These are phyloP conservation scores for Xerocomus alliaceus DNA, from an alignment of 1,284 basidiomycete genomes.

Conservation along the genomic window DNA sequence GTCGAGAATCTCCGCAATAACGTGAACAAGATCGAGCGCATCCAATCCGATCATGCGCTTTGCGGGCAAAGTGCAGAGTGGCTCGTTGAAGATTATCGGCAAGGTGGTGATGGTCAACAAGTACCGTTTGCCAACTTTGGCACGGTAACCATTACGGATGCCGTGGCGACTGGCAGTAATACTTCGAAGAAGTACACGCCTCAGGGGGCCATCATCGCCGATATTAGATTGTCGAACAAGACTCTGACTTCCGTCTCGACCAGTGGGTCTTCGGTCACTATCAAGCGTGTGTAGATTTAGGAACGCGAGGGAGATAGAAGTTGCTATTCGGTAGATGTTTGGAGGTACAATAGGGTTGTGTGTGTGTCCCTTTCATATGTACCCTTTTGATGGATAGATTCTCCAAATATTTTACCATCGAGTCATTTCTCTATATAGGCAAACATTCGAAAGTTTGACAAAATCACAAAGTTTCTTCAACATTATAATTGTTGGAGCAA, in stretches of 20 bases:
- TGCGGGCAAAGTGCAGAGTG: conserved; percentile 23
- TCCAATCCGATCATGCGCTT: conserved; percentile 3
- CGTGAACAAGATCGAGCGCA: not conserved
- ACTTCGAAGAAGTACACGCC: not conserved
- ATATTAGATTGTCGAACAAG: conserved; percentile 3
- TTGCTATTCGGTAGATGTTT: too few species aligned
- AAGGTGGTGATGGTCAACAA: too few species aligned
- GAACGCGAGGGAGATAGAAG: too few species aligned
- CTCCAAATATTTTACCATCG: too few species aligned
- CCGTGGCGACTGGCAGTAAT: not conserved
- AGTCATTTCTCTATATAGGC: too few species aligned
- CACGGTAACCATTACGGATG: conserved; percentile 11
- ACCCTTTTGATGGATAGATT: too few species aligned
- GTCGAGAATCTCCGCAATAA: conserved; percentile 21
- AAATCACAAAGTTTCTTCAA: too few species aligned
- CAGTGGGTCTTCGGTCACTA: not conserved
- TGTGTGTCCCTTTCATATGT: too few species aligned
- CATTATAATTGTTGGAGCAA: too few species aligned
- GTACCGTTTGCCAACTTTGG: conserved; percentile 13
- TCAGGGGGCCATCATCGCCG: not conserved
- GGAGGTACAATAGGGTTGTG: too few species aligned
- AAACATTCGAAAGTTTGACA: too few species aligned
- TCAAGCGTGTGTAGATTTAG: not conserved
- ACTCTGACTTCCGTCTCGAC: not conserved
- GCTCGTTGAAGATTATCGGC: not conserved